These are phyloP conservation scores for Thalassiosira livingstoniorum DNA, from an alignment of 352 stramenopile species.

Conservation along the genomic window DNA sequence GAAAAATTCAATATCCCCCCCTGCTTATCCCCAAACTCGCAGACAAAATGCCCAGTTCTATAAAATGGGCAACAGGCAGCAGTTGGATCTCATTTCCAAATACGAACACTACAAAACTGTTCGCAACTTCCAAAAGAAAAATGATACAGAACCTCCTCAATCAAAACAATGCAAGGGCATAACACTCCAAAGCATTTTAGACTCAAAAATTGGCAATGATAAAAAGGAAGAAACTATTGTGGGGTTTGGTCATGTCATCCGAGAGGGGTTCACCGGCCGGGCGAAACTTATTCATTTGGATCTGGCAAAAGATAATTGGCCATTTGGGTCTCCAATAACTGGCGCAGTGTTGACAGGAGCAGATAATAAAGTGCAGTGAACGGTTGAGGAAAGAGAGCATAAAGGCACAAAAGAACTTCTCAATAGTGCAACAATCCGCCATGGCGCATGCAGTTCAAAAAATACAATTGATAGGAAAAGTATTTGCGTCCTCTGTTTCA, in stretches of 20 bases:
- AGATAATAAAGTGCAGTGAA: background rate
- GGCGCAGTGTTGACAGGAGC: background rate
- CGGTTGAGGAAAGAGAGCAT: background rate
- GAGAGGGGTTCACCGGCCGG: background rate
- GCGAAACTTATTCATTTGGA: background rate
- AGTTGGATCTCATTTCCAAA: too few relatives aligned
- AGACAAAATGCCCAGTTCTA: too few relatives aligned
- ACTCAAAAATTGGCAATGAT: background rate
- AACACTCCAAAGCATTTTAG: background rate
- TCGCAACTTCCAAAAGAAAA: too few relatives aligned
- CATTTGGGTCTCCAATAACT: background rate
- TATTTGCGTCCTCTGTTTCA: background rate
- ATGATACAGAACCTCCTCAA: background rate
- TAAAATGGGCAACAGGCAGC: too few relatives aligned
- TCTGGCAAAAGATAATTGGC: background rate
- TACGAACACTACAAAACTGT: too few relatives aligned
- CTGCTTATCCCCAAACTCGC: too few relatives aligned
- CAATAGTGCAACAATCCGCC: background rate
- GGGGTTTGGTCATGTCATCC: background rate
- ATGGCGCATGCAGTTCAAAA: background rate
- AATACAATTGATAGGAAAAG: background rate
- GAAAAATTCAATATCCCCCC: too few relatives aligned
- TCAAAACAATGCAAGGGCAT: background rate
- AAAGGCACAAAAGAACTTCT: background rate
- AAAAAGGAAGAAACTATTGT: background rate